phyloP scores from a whole-genome alignment of 2,329 filamentous ascomycete genomes.

The Zasmidium angulare region DNA sequence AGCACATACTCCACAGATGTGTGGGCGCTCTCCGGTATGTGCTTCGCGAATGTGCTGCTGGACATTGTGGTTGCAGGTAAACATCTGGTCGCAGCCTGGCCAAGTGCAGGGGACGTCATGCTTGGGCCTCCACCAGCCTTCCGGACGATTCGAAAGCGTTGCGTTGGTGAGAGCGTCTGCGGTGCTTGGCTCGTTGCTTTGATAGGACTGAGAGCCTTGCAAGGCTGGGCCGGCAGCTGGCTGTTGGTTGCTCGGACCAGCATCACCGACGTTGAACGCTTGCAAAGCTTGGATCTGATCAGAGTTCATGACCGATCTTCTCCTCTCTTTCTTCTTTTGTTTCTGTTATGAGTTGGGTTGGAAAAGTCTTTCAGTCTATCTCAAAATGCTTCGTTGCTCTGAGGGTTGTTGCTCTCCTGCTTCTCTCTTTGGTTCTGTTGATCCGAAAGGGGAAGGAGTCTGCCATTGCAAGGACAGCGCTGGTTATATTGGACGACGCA shows the following conservation, averaged over 20 bases:
- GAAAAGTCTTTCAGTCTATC: no score
- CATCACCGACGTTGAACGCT: neutral
- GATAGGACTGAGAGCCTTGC: no score
- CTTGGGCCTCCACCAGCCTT: neutral
- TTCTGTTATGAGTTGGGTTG: neutral
- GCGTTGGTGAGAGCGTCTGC: neutral
- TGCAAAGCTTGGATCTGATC: neutral
- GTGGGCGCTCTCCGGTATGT: constrained; percentile 19
- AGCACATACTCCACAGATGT: constrained; percentile 16
- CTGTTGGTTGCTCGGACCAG: neutral
- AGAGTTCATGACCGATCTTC: neutral
- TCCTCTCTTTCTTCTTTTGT: neutral
- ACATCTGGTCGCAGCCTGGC: constrained; percentile 13
- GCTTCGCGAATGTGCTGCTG: constrained; percentile 22
- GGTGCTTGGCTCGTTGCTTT: neutral
- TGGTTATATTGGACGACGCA: neutral
- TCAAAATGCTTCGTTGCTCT: no score
- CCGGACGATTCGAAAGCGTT: neutral
- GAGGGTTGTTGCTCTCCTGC: no score
- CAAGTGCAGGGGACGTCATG: constrained; percentile 18
- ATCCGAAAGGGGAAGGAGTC: neutral
- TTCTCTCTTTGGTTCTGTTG: no score
- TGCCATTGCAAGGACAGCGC: neutral
- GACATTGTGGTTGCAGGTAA: constrained; percentile 18
- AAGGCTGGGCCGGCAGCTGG: neutral